A percentile compares a stretch with the other conserved stretches of the same genome.
phyloP scores from a whole-genome alignment of 768 basidiomycete genomes.

The Termitomyces sp. region DNA sequence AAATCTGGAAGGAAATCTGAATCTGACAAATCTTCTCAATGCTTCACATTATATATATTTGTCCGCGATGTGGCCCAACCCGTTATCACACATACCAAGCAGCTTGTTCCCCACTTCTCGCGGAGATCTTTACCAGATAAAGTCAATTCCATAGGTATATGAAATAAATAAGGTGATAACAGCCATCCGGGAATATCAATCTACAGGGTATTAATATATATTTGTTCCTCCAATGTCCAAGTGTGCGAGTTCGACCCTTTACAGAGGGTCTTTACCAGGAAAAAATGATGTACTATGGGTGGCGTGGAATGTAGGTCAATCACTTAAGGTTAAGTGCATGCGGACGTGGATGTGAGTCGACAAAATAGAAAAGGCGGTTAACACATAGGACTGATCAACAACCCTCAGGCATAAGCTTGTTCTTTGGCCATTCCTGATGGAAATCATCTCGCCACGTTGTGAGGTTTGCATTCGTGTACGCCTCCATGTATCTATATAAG shows the following conservation, averaged over 20 bases:
- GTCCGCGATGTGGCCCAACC: no score
- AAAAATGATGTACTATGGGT: neutral
- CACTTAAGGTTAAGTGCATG: neutral
- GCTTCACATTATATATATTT: no score
- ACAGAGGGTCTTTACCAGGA: neutral
- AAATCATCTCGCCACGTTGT: constrained; percentile 34
- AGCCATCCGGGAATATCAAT: no score
- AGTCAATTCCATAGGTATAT: no score
- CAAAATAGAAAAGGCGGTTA: neutral
- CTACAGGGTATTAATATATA: neutral
- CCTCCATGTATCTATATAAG: constrained; percentile 30
- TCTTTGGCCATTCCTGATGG: constrained; percentile 36
- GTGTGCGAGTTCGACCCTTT: no score
- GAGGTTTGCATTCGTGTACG: constrained; percentile 40
- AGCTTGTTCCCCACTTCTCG: no score
- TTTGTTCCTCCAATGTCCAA: no score
- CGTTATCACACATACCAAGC: no score
- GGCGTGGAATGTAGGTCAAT: neutral
- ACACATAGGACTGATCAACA: constrained; percentile 4
- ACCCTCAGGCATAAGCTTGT: constrained; percentile 21
- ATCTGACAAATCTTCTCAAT: no score
- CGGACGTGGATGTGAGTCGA: neutral
- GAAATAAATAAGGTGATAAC: neutral
- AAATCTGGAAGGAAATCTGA: no score
- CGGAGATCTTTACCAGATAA: no score